Base-by-base conservation (phyloP, 768 basidiomycete species). In the Strobilomyces dryophilus region DNA sequence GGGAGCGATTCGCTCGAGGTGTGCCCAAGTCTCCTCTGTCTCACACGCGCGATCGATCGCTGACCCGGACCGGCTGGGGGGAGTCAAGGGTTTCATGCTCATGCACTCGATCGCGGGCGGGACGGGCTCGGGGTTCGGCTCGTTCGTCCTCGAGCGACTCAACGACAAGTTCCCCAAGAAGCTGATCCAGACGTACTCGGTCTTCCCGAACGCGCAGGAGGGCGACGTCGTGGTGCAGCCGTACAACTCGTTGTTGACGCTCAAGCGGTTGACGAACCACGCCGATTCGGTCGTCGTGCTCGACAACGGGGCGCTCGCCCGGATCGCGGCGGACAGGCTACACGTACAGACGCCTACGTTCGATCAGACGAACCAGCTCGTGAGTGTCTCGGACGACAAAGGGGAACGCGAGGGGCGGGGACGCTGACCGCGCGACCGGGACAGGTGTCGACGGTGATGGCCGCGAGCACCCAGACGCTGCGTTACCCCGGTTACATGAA, bases 81-180 rank as follows among this genome's bases (percentile, higher is more conserved):
- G 24, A 24, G 24, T 24, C 24, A 24, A 98, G 97, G 97, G 95
- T 4, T 98, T 99, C 74, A 97, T 98, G 92, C 77, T 95, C 42
- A 89, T 97, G 78, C 97, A 98, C 67, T 98, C 95, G 17, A 99
- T 98, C 70, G 97, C 97, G 34, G 97, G 97, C 35, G 97, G 97
- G 8, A 99, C 97, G 4, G 97, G 97, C 18, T 98, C 97, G 0
- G 97, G 97, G 1, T 83, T 99, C 5, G 97, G 97, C 32, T 99
- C 97, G n/a, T 98, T 92, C 74, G 76, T 98, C 17, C 84, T 99
- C 49, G 97, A 98, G 73, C 84, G 97, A 26, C 74, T 98, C 40
- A 95, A 95, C 71, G 97, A 99, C 73, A 90, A 89, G 65, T 99
- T 98, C 67, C 97, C 97, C 0, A 99, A 99, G 76, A 99, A 99